Conservation (phyloP, 2,329 filamentous ascomycete genomes). For the Claviceps sp. region DNA sequence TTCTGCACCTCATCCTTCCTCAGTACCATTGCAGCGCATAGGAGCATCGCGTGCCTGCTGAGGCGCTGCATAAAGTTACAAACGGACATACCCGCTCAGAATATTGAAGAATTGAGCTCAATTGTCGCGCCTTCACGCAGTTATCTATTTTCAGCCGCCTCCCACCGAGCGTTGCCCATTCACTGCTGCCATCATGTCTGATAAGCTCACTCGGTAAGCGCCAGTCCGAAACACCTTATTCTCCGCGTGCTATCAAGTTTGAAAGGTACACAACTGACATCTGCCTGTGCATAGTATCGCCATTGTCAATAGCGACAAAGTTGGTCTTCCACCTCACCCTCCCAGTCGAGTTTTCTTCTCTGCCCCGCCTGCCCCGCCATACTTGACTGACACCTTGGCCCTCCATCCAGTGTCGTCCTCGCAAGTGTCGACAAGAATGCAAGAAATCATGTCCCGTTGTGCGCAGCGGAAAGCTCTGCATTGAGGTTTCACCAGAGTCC, state of each 20-base stretch:
- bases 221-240: background rate
- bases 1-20: slow-evolving; percentile 3
- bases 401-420: slow-evolving; percentile 22
- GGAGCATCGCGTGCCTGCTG: slow-evolving; percentile 8
- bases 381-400: slow-evolving; percentile 15
- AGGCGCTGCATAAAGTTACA: background rate
- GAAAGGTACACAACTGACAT: slow-evolving; percentile 12
- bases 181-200: slow-evolving; percentile 52
- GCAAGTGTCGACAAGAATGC: slow-evolving; percentile 96
- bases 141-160: background rate
- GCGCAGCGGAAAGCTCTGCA: slow-evolving; percentile 91
- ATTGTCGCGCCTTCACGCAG: background rate
- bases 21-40: background rate
- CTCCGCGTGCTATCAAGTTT: background rate
- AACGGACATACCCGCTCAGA: background rate
- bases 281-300: slow-evolving; percentile 56
- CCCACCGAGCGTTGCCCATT: background rate
- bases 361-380: slow-evolving; percentile 14
- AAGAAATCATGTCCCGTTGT: slow-evolving; percentile 98
- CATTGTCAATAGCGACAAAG: slow-evolving; percentile 98
- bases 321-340: slow-evolving; percentile 24
- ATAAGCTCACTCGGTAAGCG: slow-evolving; percentile 85
- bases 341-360: slow-evolving; percentile 5
- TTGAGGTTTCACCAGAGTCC: slow-evolving; percentile 78
- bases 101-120: background rate